These are phyloP conservation scores for Hericium coralloides DNA, from an alignment of 768 basidiomycete species.

Conservation along the genomic window DNA sequence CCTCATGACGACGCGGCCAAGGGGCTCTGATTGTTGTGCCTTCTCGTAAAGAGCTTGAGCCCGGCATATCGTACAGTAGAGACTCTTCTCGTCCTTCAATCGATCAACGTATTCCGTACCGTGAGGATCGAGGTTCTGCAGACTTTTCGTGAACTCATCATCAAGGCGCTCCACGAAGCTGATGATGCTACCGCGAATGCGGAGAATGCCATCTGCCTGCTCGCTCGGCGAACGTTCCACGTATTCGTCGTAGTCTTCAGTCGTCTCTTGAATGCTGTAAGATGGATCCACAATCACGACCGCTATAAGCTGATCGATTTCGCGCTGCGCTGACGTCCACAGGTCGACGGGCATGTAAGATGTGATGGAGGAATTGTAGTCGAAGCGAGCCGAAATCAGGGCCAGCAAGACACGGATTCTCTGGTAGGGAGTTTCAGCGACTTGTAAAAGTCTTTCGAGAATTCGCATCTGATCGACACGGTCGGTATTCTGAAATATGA, in stretches of 20 bases:
- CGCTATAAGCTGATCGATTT: slow-evolving; percentile 82
- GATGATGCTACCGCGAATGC: slow-evolving; percentile 91
- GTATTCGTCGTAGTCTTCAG: slow-evolving; percentile 88
- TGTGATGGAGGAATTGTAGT: slow-evolving; percentile 85
- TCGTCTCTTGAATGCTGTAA: slow-evolving; percentile 82
- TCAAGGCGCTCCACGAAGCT: slow-evolving; percentile 94
- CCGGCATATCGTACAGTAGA: slow-evolving; percentile 90
- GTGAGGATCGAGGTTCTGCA: slow-evolving; percentile 98
- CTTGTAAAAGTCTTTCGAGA: slow-evolving; percentile 77
- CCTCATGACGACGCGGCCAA: slow-evolving; percentile 87
- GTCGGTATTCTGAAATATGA: slow-evolving; percentile 74
- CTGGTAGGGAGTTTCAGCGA: slow-evolving; percentile 84
- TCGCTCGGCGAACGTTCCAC: slow-evolving; percentile 70
- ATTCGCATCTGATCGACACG: slow-evolving; percentile 90
- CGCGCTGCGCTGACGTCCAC: slow-evolving; percentile 80
- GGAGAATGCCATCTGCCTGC: slow-evolving; percentile 66
- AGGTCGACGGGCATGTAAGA: slow-evolving; percentile 89
- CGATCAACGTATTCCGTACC: slow-evolving; percentile 98
- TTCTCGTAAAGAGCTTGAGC: slow-evolving; percentile 89
- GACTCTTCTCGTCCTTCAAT: slow-evolving; percentile 88
- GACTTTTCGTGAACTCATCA: slow-evolving; percentile 94
- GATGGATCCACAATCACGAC: slow-evolving; percentile 61
- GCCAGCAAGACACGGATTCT: slow-evolving; percentile 91
- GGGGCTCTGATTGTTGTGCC: slow-evolving; percentile 64
- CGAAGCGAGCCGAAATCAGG: slow-evolving; percentile 90